Percentiles rank a stretch among this genome's conserved stretches.
These are phyloP conservation scores for Camellia sinensis DNA, from an alignment of 148 eudicot species.

Conservation along the genomic window DNA sequence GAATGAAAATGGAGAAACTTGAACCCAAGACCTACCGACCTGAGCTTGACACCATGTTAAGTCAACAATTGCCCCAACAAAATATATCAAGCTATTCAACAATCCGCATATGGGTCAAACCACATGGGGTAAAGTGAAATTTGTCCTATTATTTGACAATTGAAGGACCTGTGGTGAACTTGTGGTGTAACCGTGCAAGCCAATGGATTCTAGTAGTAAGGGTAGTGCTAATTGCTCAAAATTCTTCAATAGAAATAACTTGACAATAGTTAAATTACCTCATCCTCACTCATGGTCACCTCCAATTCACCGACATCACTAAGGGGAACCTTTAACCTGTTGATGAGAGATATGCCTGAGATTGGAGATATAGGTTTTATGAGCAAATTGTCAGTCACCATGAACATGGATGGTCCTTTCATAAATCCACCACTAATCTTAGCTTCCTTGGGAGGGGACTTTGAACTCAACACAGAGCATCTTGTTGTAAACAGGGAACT, in stretches of 20 bases:
- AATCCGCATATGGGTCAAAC: too few species aligned
- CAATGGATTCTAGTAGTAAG: not conserved
- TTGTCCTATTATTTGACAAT: too few species aligned
- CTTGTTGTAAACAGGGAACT: not conserved
- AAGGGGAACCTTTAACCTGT: not conserved
- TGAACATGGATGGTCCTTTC: constrained; percentile 7
- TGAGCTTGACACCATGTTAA: too few species aligned
- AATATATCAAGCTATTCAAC: too few species aligned
- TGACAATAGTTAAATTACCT: constrained; percentile 3
- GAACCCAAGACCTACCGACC: too few species aligned
- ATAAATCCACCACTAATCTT: not conserved
- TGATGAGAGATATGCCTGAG: constrained; percentile 10
- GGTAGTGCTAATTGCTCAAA: not conserved
- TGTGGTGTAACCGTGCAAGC: not conserved
- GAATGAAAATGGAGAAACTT: too few species aligned
- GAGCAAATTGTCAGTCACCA: constrained; percentile 11
- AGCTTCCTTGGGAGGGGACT: not conserved
- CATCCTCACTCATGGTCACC: constrained; percentile 7
- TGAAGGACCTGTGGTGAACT: not conserved
- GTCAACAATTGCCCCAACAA: too few species aligned
- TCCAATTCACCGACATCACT: not conserved
- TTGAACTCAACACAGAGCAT: not conserved
- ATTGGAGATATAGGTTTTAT: constrained; percentile 6
- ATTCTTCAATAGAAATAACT: not conserved
- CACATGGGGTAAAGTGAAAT: too few species aligned